These are phyloP conservation scores for Sicyos baderoa DNA, from an alignment of 306 rosid species.

Conservation along the genomic window DNA sequence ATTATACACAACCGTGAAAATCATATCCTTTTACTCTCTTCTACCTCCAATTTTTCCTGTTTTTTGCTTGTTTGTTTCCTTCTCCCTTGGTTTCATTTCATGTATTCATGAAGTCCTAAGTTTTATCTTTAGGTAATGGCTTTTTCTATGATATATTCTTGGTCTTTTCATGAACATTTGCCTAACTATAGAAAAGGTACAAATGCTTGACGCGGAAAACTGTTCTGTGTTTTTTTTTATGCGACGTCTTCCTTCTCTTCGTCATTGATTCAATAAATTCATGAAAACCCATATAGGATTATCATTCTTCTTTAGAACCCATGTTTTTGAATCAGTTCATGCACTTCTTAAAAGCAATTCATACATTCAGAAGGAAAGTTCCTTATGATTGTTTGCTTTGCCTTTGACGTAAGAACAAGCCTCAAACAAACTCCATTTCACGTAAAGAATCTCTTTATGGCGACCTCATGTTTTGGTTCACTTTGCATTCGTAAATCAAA, in stretches of 20 bases:
- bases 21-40: slow-evolving; percentile 26
- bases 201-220: slow-evolving; percentile 17
- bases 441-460: slow-evolving; percentile 47
- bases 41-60: no score
- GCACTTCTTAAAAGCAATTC: slow-evolving; percentile 70
- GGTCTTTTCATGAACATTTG: slow-evolving; percentile 14
- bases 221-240: slow-evolving; percentile 20
- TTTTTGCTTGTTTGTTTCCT: no score
- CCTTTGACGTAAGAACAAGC: background rate
- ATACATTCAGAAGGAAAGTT: slow-evolving; percentile 66
- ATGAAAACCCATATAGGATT: slow-evolving; percentile 30
- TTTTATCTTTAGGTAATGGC: slow-evolving; percentile 6
- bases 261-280: slow-evolving; percentile 29
- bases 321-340: slow-evolving; percentile 75
- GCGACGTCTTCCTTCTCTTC: no score
- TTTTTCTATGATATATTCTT: slow-evolving; percentile 21
- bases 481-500: slow-evolving; percentile 55
- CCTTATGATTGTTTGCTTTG: slow-evolving; percentile 42
- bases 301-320: slow-evolving; percentile 31
- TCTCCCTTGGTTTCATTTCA: slow-evolving; percentile 24
- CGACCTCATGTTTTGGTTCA: slow-evolving; percentile 52
- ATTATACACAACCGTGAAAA: slow-evolving; percentile 48
- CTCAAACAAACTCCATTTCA: background rate
- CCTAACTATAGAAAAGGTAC: slow-evolving; percentile 19
- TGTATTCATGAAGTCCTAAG: slow-evolving; percentile 33